A percentile compares a stretch with the other conserved stretches of the same genome.
phyloP scores from a whole-genome alignment of 257 asterid genomes.

The Solanum commersonii region DNA sequence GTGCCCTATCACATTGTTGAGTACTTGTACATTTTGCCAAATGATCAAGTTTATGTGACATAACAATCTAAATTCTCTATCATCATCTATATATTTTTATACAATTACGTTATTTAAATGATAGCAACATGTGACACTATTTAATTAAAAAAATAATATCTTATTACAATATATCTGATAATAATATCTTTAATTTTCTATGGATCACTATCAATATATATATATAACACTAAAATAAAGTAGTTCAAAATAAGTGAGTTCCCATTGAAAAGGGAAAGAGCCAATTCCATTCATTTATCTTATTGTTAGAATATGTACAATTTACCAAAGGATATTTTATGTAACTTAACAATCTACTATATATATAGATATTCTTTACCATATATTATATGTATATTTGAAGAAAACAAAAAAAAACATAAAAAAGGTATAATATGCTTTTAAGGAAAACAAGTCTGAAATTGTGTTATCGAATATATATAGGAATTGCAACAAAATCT shows the following conservation, averaged over 20 bases:
- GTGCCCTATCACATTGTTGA: neutral
- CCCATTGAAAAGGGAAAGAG: neutral
- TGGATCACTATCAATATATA: neutral
- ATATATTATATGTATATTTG: neutral
- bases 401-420: neutral
- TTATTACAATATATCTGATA: neutral
- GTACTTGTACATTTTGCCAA: neutral
- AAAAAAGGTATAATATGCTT: neutral
- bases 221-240: neutral
- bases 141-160: neutral
- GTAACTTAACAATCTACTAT: neutral
- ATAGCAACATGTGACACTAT: neutral
- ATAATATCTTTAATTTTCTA: neutral
- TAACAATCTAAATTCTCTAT: neutral
- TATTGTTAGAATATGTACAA: neutral
- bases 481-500: neutral
- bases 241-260: neutral
- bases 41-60: neutral
- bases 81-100: neutral
- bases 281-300: neutral
- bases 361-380: neutral
- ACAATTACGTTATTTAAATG: neutral
- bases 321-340: neutral
- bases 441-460: neutral
- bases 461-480: neutral